Evolutionary conservation across 2,329 filamentous ascomycete species (phyloP).

Genomic region (Pezizomycotina sp.): DNA sequence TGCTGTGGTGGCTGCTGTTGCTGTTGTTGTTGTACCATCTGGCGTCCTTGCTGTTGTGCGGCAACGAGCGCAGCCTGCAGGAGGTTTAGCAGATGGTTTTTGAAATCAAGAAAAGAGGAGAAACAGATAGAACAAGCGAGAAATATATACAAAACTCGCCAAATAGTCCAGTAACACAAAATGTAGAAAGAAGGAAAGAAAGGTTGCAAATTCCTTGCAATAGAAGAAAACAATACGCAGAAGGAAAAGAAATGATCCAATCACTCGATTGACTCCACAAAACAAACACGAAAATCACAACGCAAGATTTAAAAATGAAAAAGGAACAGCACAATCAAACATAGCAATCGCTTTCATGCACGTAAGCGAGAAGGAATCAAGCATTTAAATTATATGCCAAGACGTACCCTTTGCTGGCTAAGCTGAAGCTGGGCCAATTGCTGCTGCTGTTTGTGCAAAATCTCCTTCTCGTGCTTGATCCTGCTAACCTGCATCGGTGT

Average conservation of each 20-base stretch:
- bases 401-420: conserved; percentile 36
- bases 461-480: conserved; percentile 72
- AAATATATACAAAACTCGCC: no score
- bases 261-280: no score
- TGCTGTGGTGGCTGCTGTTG: conserved; percentile 2
- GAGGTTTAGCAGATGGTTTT: conserved; percentile 8
- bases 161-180: no score
- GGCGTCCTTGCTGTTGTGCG: neutral
- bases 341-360: no score
- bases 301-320: no score
- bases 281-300: no score
- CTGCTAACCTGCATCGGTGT: conserved; percentile 84
- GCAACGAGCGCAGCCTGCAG: conserved; percentile 2
- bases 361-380: neutral
- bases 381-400: neutral
- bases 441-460: conserved; percentile 43
- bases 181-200: no score
- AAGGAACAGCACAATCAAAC: no score
- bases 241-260: no score
- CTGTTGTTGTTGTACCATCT: neutral
- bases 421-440: conserved; percentile 44
- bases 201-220: no score
- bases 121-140: no score
- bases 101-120: neutral
- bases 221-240: no score